Evolutionary conservation across 23 red algal species (phyloP), one percentile per base, ranked within the genome.

Genomic region (Gracilaria caudata): DNA sequence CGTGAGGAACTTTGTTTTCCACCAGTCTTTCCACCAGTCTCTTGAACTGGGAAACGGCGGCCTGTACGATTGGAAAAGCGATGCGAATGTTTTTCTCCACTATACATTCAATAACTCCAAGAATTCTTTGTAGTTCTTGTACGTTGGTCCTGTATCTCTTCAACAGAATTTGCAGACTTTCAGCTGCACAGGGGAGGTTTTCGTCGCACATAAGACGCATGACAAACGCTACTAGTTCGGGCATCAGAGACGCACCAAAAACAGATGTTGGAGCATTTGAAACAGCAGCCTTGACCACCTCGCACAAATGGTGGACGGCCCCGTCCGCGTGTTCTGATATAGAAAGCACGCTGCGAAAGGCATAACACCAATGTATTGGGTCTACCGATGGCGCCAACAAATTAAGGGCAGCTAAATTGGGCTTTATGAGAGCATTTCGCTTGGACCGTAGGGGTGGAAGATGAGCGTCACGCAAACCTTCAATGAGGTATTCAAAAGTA

Each of bases 401-500:
- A 75, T 8, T 47, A 20, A 75, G 70, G 38, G 70, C 70, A 34
- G 70, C 39, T 9, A 75, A 29, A 36, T 25, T 75, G 37, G 37
- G 70, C 25, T 75, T 75, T 26, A 75, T 33, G n/a, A 75, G 43
- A 0, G 37, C 70, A 19, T 43, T 46, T 46, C 70, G 70, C 13
- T 75, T 75, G 7, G 70, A 49, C 8, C 70, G 39, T 12, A 75
- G 24, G 11, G 70, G 70, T 0, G 70, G 70, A 0, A 75, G 14
- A n/a, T 43, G n/a, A 26, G 70, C 70, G 0, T 75, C 70, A 8
- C 70, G 70, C 25, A 75, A 47, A 75, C 70, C 70, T 47, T 75
- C 70, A 47, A 75, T 75, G 33, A 75, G 37, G 19, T 75, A 75
- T 29, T 75, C 70, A 29, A 75, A 75, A 16, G 70, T 26, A 20